Percentiles rank a stretch among this genome's conserved stretches.
Conservation (phyloP, 1,139 yeast species). For the Protomyces arabidopsidicola region DNA sequence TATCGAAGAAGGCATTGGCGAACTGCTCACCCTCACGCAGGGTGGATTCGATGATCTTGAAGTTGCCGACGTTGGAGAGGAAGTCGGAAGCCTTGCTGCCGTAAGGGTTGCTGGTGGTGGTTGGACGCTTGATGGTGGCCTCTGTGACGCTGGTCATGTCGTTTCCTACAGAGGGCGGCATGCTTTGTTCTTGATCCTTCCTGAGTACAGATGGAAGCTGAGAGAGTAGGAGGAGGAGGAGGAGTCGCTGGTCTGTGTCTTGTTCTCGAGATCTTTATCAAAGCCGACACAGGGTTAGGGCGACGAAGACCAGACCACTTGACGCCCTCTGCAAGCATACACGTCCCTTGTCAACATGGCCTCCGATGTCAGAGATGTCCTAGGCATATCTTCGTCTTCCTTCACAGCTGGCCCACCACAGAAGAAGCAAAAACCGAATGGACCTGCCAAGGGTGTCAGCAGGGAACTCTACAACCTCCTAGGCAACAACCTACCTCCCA, state of each 20-base stretch:
- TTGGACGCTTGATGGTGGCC: conserved; percentile 16
- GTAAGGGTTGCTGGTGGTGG: conserved; percentile 58
- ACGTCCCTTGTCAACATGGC: too few species aligned
- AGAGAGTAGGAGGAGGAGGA: too few species aligned
- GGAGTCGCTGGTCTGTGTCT: too few species aligned
- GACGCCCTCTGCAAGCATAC: too few species aligned
- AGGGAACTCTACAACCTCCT: conserved; percentile 81
- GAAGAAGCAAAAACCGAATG: background rate
- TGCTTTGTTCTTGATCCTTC: background rate
- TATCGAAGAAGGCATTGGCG: conserved; percentile 91
- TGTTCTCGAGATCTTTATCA: too few species aligned
- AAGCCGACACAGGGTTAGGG: too few species aligned
- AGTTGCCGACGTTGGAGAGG: conserved; percentile 80
- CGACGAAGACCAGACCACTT: too few species aligned
- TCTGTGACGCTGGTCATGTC: conserved; percentile 22
- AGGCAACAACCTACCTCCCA: conserved; percentile 91
- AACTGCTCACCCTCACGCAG: conserved; percentile 98
- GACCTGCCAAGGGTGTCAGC: conserved; percentile 65
- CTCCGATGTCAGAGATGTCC: background rate
- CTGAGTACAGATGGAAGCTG: too few species aligned
- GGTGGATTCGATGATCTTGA: conserved; percentile 91
- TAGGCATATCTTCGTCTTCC: background rate
- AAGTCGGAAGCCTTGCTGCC: conserved; percentile 94
- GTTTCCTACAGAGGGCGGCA: conserved; percentile 26
- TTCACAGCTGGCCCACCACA: background rate